Evolutionary conservation across 495 filamentous ascomycete species (phyloP).

Genomic region (Bacidia gigantensis): DNA sequence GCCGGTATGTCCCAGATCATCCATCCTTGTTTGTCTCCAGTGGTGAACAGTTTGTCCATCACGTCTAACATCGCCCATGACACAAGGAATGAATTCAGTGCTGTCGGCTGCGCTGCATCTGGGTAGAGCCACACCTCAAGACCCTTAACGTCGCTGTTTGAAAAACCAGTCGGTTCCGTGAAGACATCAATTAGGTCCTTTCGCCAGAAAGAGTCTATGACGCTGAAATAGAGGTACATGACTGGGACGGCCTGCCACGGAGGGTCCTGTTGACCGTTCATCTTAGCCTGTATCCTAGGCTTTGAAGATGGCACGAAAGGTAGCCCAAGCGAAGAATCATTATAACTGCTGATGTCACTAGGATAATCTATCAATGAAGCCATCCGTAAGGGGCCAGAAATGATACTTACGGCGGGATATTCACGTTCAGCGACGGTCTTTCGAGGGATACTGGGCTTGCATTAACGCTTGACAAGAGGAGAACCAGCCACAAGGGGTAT

Average conservation of each 20-base stretch:
- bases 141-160: not conserved
- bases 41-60: not conserved
- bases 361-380: too few species aligned
- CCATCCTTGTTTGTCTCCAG: not conserved
- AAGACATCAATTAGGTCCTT: not conserved
- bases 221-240: not conserved
- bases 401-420: too few species aligned
- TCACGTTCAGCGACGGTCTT: too few species aligned
- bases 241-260: not conserved
- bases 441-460: too few species aligned
- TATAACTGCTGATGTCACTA: too few species aligned
- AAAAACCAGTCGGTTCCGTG: not conserved
- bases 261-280: not conserved
- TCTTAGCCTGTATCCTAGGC: not conserved
- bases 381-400: too few species aligned
- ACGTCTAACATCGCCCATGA: not conserved
- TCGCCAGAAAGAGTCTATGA: not conserved
- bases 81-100: not conserved
- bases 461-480: too few species aligned
- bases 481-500: too few species aligned
- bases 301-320: not conserved
- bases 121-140: not conserved
- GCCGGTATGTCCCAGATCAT: not conserved
- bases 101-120: not conserved
- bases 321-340: too few species aligned